Conservation (phyloP, 2,329 filamentous ascomycete species). For the Westerdykella sp. region DNA sequence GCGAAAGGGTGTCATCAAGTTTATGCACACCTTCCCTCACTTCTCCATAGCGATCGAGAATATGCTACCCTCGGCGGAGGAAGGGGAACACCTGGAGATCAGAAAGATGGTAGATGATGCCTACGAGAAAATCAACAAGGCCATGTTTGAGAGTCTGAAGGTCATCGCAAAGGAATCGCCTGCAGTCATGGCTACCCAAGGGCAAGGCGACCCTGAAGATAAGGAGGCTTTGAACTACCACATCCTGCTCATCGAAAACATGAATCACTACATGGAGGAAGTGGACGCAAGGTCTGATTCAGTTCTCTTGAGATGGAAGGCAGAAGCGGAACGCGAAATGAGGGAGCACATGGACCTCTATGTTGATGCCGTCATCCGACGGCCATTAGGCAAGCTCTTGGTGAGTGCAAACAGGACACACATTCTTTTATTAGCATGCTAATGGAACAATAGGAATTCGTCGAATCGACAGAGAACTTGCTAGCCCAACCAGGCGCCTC, state of each 20-base stretch:
- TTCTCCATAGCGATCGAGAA: conserved; percentile 81
- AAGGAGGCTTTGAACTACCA: conserved; percentile 97
- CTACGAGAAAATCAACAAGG: conserved; percentile 81
- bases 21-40: conserved; percentile 86
- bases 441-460: conserved; percentile 56
- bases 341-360: conserved; percentile 83
- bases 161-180: conserved; percentile 76
- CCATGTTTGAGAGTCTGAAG: conserved; percentile 96
- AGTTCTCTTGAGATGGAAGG: conserved; percentile 76
- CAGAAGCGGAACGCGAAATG: conserved; percentile 70
- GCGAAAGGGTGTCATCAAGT: conserved; percentile 90
- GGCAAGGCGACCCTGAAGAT: conserved; percentile 65
- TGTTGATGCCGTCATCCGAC: conserved; percentile 76
- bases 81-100: conserved; percentile 57
- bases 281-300: conserved; percentile 69
- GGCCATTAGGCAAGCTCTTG: conserved; percentile 82
- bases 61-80: conserved; percentile 57
- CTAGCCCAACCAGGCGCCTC: conserved; percentile 49
- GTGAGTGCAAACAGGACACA: conserved; percentile 25
- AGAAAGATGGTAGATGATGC: conserved; percentile 76
- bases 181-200: conserved; percentile 47
- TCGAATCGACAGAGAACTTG: conserved; percentile 78
- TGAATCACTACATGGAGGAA: conserved; percentile 95
- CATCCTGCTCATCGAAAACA: conserved; percentile 95
- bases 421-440: conserved; percentile 1